Evolutionary conservation across 2,329 filamentous ascomycete genomes (phyloP), one percentile per base, ranked within the genome.

Genomic region (Sarocladiaceae sp.): DNA sequence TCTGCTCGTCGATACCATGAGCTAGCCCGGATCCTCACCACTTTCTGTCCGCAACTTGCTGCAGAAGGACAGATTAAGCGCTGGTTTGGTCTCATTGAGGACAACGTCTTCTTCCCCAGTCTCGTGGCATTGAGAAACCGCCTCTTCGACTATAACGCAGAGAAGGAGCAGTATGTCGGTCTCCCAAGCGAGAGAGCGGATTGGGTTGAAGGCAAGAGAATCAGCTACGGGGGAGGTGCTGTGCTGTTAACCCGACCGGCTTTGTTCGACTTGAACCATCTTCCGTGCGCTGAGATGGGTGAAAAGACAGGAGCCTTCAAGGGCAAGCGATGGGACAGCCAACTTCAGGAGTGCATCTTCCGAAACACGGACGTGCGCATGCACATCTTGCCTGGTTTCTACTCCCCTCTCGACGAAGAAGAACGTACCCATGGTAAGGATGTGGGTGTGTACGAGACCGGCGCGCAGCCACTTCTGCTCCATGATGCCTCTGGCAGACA

Each of bases 101-200:
- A 73, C 49, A 63, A 67, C 44, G 57, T 71, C 40, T 73, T 73
- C 51, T 61, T 74, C 37, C 69, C 70, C 1, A 65, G 64, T 29
- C 51, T 72, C 24, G 54, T 57, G 1, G 56, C 61, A 33, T 62
- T 74, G 7, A 53, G 68, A 3, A 51, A 59, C 20, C 60, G 58
- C 5, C 59, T 74, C 3, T 55, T 55, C n/a, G 44, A 53, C 1
- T 65, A 65, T 45, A 57, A 64, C 37, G 47, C 59, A 1, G 51
- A 48, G 6, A 48, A 59, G 6, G 56, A 63, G 37, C 47, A 66
- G 12, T 72, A 67, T 50, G 46, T 73, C 12, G 69, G 68, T 12
- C 54, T 72, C 2, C 69, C 70, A 0, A 68, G 67, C 48, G 67
- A 70, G 51, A 54, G 58, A 2, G 49, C 58, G 12, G 69, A 73